Evolutionary conservation across 106 monocot species (phyloP), one percentile per base, ranked within the genome.

Genomic region (Acorus calamus): DNA sequence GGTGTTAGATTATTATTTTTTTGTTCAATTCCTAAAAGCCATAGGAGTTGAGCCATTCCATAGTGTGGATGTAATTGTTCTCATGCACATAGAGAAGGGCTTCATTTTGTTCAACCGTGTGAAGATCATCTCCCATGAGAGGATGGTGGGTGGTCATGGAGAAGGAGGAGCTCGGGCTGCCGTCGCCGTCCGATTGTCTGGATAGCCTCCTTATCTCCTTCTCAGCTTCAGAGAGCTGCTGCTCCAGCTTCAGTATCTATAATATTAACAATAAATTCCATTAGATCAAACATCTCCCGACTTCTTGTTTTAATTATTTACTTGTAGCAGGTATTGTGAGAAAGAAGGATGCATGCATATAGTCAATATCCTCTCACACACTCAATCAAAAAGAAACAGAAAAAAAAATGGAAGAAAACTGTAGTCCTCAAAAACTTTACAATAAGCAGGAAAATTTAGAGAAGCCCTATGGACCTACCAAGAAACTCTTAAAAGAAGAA

Each of bases 181-280:
- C 10, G 67, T 47, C 49, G 9, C 58, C 56, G 68, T 11, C 7
- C 7, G 3, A 14, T 3, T 7, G 8, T 3, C 8, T 48, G 6
- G 52, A 46, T 44, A 71, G 55, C 5, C 53, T 62, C 3, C 46
- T 43, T 14, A 47, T 71, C 62, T 61, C 61, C 61, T 62, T 55
- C 52, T 62, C 28, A 42, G 71, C 71, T 12, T 71, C 71, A n/a
- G 52, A 62, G 5, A 71, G 62, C 46, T 63, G 52, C 53, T 48
- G 62, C 52, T 46, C 53, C 8, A 70, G 61, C 43, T 61, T 70
- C 44, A 61, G 14, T 8, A 61, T 61, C 70, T 70, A 59, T 7
- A 51, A 51, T 1, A 28, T 28, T 1, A 28, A 28, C 28, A 28
- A 28, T 28, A 28, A 28, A 28, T 28, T 28, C 1, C 28, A 28